Evolutionary conservation across 1,139 yeast species (phyloP).

Genomic region (Nakaseomyces delphensis): DNA sequence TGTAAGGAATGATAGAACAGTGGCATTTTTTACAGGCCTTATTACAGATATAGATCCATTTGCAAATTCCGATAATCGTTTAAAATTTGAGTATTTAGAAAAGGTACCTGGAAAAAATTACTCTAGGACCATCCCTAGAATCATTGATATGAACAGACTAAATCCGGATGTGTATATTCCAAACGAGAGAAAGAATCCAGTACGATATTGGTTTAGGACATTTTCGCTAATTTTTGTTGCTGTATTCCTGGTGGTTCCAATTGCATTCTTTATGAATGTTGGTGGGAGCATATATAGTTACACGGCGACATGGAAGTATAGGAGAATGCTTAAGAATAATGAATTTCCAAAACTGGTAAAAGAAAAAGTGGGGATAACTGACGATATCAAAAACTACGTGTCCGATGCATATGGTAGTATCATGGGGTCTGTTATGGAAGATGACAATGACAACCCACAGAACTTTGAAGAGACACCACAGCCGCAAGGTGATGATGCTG

Average conservation of each 20-base stretch:
- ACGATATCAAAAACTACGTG: slow-evolving; percentile 19
- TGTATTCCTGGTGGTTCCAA: slow-evolving; percentile 20
- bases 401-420: slow-evolving; percentile 20
- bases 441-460: slow-evolving; percentile 11
- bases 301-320: slow-evolving; percentile 21
- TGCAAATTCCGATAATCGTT: slow-evolving; percentile 29
- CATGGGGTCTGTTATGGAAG: slow-evolving; percentile 11
- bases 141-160: slow-evolving; percentile 45
- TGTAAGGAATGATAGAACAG: slow-evolving; percentile 63
- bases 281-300: slow-evolving; percentile 29
- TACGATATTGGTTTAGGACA: slow-evolving; percentile 10
- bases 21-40: slow-evolving; percentile 47
- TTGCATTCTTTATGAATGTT: slow-evolving; percentile 23
- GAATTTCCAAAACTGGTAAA: slow-evolving; percentile 18
- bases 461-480: slow-evolving; percentile 13
- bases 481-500: slow-evolving; percentile 10
- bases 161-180: slow-evolving; percentile 15
- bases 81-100: slow-evolving; percentile 28
- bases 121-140: slow-evolving; percentile 35
- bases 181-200: slow-evolving; percentile 3
- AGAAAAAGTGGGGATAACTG: slow-evolving; percentile 18
- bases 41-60: slow-evolving; percentile 44
- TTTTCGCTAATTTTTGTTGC: slow-evolving; percentile 13
- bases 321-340: slow-evolving; percentile 20
- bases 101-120: slow-evolving; percentile 23